A percentile compares a stretch with the other conserved stretches of the same genome.
Conservation (phyloP, 164 flowering plant genomes). For the Piper longum region DNA sequence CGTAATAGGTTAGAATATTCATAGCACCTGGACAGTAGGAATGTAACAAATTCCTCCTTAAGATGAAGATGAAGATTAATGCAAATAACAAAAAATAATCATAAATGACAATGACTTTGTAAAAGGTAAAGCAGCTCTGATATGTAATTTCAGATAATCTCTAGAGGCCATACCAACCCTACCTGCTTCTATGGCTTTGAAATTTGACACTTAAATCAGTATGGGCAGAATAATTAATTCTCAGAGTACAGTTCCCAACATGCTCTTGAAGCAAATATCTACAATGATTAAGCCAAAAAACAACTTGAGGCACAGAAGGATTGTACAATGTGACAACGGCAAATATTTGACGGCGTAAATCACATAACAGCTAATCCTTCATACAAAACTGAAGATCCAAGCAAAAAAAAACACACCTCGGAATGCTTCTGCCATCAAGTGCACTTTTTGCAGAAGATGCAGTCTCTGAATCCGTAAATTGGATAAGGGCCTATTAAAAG, state of each 20-base stretch:
- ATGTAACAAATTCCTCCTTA: too few relatives aligned
- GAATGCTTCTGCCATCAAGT: constrained; percentile 90
- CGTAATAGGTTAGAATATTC: too few relatives aligned
- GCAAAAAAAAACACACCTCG: constrained; percentile 37
- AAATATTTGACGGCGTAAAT: not conserved
- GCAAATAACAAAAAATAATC: too few relatives aligned
- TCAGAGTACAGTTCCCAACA: constrained; percentile 54
- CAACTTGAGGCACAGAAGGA: not conserved
- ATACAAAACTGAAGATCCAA: not conserved
- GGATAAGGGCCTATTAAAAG: constrained; percentile 67
- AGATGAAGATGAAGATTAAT: too few relatives aligned
- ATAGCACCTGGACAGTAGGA: too few relatives aligned
- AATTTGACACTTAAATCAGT: constrained; percentile 88
- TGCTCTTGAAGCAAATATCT: constrained; percentile 85
- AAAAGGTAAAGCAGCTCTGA: too few relatives aligned
- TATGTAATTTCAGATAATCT: too few relatives aligned
- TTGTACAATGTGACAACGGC: not conserved
- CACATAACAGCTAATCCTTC: not conserved
- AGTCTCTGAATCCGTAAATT: constrained; percentile 75
- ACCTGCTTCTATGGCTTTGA: constrained; percentile 96
- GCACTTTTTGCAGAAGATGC: constrained; percentile 80
- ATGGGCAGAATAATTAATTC: constrained; percentile 84
- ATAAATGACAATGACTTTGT: too few relatives aligned
- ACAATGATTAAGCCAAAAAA: not conserved
- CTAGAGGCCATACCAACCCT: not conserved